phyloP scores from a whole-genome alignment of 805 yeast genomes.

The Hanseniaspora nectarophila region DNA sequence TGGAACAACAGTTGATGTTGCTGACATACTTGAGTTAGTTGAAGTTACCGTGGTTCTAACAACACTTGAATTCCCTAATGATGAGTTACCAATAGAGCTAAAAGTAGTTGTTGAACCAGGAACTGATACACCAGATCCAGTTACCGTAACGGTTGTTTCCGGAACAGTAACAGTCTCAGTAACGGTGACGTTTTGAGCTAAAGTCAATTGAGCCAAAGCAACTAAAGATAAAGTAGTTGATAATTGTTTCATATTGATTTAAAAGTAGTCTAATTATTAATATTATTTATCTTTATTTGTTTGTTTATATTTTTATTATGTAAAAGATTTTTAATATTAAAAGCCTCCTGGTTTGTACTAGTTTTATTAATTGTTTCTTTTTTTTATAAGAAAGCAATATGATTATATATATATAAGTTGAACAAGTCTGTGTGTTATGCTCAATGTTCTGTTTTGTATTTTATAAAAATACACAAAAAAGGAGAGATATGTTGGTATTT shows the following conservation, averaged over 20 bases:
- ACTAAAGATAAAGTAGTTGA: not conserved
- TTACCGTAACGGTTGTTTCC: constrained; percentile 3
- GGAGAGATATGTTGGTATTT: too few relatives aligned
- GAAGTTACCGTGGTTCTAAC: not conserved
- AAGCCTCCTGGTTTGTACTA: not conserved
- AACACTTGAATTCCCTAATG: too few relatives aligned
- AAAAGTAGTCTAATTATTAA: not conserved
- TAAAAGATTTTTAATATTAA: not conserved
- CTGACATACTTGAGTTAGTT: not conserved
- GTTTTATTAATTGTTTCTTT: not conserved
- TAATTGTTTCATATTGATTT: not conserved
- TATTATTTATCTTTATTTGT: not conserved
- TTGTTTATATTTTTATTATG: not conserved
- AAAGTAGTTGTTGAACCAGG: too few relatives aligned
- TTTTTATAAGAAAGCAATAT: not conserved
- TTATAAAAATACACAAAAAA: too few relatives aligned
- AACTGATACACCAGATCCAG: not conserved
- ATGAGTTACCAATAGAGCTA: not conserved
- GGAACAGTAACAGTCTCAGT: constrained; percentile 10
- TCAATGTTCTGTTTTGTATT: too few relatives aligned
- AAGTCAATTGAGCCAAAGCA: not conserved
- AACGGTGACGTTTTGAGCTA: not conserved
- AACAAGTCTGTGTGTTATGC: not conserved
- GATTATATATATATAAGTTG: not conserved
- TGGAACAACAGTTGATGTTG: not conserved